Base-by-base conservation (phyloP, 345 rosid genomes). In the Arabis hirsuta region DNA sequence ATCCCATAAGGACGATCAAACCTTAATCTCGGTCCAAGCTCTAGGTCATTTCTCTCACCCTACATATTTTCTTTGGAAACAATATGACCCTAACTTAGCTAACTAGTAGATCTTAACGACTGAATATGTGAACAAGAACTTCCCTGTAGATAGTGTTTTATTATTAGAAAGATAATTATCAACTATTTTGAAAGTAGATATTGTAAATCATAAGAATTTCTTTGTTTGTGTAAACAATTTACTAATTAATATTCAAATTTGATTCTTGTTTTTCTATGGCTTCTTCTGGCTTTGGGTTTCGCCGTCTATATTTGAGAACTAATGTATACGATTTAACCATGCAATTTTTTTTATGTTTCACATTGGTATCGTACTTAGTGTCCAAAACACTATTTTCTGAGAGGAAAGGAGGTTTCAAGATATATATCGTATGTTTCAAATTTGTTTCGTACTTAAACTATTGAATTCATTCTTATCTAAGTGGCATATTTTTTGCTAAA, bases 201-300 rank as follows among this genome's bases (percentile, higher is more conserved):
- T 65, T 82, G 87, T 87, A 82, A 80, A 84, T 81, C 75, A 52
- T 31, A 16, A 16, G 41, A 71, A 9, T 77, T 72, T 85, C 1
- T 87, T 87, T 85, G 88, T 62, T 78, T 82, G 81, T 78, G 34
- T 43, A 60, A 78, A 65, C 50, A 22, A 4, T 34, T 72, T 22
- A 22, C 24, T 22, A 22, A 22, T 63, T 42, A 51, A 29, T 61
- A 47, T 32, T 55, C 34, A 67, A 44, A 43, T 11, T 29, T n/a
- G 13, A 6, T 54, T 54, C 38, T 54, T 5, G 57, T 27, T 53
- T 22, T 22, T 36, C 41, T 55, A 27, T 6, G 8, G 36, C 12
- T 6, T 4, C 4, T 58, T 58, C 10, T 22, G n/a, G 31, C 6
- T 39, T 58, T 58, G 3, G 44, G 31, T 5, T 58, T 20, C 31